phyloP scores from a whole-genome alignment of 306 rosid species.

The Cucurbita moschata region DNA sequence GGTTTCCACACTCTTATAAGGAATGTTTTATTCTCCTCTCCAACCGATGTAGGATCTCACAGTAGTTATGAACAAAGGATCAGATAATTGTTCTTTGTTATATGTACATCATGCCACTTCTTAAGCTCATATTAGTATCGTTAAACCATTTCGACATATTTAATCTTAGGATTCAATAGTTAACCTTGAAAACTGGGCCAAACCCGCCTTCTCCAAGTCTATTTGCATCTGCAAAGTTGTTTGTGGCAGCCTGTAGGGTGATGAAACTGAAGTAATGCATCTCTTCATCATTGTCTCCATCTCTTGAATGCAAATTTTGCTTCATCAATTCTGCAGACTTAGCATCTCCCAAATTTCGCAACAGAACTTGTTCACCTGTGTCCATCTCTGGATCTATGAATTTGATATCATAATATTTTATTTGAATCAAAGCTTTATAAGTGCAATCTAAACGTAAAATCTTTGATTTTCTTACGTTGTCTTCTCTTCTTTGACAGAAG shows the following conservation, averaged over 20 bases:
- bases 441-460: not conserved
- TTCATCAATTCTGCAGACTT: not conserved
- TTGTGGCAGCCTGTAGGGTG: conserved; percentile 11
- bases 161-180: not conserved
- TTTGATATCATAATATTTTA: not conserved
- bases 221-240: conserved; percentile 14
- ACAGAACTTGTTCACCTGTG: conserved; percentile 5
- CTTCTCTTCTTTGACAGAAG: not conserved
- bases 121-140: not conserved
- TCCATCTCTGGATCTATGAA: not conserved
- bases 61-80: not conserved
- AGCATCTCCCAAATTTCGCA: not conserved
- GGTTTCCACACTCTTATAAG: too few species aligned
- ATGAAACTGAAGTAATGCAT: conserved; percentile 16
- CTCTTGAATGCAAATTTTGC: conserved; percentile 2
- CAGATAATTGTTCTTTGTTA: not conserved
- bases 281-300: conserved; percentile 18
- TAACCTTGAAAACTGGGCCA: conserved; percentile 19
- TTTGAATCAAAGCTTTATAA: not conserved
- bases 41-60: too few species aligned
- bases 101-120: not conserved
- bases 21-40: too few species aligned
- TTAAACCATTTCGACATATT: not conserved
- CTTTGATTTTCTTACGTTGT: not conserved
- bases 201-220: conserved; percentile 21